Conservation (phyloP, 2,329 filamentous ascomycete species). For the Trichophyton schoenleinii region DNA sequence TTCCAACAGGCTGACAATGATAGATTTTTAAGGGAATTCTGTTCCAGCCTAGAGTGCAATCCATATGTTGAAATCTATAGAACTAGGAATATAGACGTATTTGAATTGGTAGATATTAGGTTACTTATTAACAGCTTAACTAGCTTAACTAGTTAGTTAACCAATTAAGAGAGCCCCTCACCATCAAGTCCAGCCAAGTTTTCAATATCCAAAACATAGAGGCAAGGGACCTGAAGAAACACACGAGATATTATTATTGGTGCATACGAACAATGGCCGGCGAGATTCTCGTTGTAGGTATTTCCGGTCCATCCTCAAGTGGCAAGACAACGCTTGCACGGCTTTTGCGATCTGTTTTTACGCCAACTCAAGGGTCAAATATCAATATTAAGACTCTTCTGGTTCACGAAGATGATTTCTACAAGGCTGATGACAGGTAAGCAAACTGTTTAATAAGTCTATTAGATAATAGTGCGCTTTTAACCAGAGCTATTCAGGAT, state of each 20-base stretch:
- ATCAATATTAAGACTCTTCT: conserved; percentile 45
- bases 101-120: no score
- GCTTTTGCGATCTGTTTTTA: conserved; percentile 70
- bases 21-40: no score
- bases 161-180: no score
- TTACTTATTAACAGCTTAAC: no score
- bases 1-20: no score
- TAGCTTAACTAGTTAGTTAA: neutral
- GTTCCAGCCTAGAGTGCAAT: no score
- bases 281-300: conserved; percentile 40
- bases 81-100: no score
- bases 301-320: conserved; percentile 82
- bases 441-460: neutral
- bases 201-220: no score
- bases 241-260: neutral
- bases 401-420: conserved; percentile 94
- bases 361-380: conserved; percentile 19
- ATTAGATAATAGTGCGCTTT: no score
- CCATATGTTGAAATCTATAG: no score
- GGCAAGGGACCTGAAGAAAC: neutral
- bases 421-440: conserved; percentile 62
- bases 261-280: neutral
- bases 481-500: conserved; percentile 22
- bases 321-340: conserved; percentile 91
- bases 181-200: no score